phyloP scores from a whole-genome alignment of 352 stramenopile genomes.

The Phytophthora citricola region DNA sequence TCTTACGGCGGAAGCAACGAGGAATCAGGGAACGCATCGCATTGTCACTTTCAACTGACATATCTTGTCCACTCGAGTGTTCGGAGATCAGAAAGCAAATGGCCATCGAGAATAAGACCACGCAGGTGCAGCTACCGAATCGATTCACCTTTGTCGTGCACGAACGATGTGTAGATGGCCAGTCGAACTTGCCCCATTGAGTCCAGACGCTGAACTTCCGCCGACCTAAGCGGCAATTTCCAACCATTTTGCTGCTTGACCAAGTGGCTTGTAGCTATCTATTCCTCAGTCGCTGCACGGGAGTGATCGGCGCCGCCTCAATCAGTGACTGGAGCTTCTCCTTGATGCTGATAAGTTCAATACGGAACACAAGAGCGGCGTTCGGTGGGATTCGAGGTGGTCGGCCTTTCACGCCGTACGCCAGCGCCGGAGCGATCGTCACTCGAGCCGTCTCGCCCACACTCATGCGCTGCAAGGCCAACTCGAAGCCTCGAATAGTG shows the following conservation, averaged over 20 bases:
- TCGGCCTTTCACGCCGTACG: constrained; percentile 75
- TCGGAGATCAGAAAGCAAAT: constrained; percentile 10
- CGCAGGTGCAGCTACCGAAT: constrained; percentile 11
- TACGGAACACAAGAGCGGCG: constrained; percentile 77
- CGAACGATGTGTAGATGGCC: constrained; percentile 21
- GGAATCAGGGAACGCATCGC: constrained; percentile 12
- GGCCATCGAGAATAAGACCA: constrained; percentile 11
- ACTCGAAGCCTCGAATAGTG: constrained; percentile 73
- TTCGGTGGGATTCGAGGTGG: constrained; percentile 75
- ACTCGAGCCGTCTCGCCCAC: constrained; percentile 74
- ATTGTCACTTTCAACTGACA: constrained; percentile 10
- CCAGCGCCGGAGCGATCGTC: constrained; percentile 67
- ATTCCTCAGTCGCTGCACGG: constrained; percentile 31
- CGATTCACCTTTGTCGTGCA: constrained; percentile 8
- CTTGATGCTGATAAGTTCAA: constrained; percentile 84
- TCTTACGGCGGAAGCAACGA: constrained; percentile 21
- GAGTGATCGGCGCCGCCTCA: constrained; percentile 23
- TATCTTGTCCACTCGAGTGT: constrained; percentile 16
- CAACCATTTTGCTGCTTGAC: constrained; percentile 2
- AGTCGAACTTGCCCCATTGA: constrained; percentile 21
- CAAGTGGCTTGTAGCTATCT: constrained; percentile 13
- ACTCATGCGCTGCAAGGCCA: constrained; percentile 78
- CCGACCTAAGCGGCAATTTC: constrained; percentile 1
- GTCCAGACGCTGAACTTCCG: constrained; percentile 13
- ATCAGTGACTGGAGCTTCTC: constrained; percentile 61